phyloP scores from a whole-genome alignment of 2,329 filamentous ascomycete genomes.

The Sarocladiaceae sp. region DNA sequence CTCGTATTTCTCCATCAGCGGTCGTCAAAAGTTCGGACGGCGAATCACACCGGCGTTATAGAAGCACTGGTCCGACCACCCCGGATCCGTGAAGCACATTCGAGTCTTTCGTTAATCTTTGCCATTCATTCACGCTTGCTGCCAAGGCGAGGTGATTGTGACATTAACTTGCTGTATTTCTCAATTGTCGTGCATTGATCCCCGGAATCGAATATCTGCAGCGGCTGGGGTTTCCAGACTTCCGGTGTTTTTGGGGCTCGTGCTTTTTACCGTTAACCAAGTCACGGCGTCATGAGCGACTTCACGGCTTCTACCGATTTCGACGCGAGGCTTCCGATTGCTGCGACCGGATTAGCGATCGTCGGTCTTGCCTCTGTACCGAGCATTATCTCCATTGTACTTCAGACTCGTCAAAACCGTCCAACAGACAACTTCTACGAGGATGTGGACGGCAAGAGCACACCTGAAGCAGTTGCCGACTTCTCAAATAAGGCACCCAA shows the following conservation, averaged over 20 bases:
- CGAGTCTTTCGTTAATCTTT: background rate
- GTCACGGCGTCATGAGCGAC: conserved; percentile 10
- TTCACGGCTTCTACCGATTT: background rate
- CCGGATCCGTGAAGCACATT: background rate
- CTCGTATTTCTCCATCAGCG: background rate
- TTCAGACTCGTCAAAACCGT: conserved; percentile 29
- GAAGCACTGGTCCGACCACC: background rate
- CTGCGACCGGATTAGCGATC: conserved; percentile 29
- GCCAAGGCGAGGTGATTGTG: too few relatives aligned
- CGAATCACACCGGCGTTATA: background rate
- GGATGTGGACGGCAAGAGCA: conserved; percentile 67
- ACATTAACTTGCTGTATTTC: too few relatives aligned
- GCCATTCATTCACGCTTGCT: background rate
- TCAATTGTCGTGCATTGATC: too few relatives aligned
- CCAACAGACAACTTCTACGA: conserved; percentile 52
- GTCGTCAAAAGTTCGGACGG: background rate
- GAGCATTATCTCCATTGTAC: conserved; percentile 27
- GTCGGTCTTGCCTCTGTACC: conserved; percentile 33
- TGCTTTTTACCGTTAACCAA: background rate
- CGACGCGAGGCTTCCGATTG: conserved; percentile 20
- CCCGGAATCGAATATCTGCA: background rate
- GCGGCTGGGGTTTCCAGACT: background rate
- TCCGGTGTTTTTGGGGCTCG: background rate
- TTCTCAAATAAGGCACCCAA: conserved; percentile 62
- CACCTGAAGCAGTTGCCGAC: conserved; percentile 54